Conservation (phyloP, 352 stramenopile species). For the Aphanomyces cochlioides region DNA sequence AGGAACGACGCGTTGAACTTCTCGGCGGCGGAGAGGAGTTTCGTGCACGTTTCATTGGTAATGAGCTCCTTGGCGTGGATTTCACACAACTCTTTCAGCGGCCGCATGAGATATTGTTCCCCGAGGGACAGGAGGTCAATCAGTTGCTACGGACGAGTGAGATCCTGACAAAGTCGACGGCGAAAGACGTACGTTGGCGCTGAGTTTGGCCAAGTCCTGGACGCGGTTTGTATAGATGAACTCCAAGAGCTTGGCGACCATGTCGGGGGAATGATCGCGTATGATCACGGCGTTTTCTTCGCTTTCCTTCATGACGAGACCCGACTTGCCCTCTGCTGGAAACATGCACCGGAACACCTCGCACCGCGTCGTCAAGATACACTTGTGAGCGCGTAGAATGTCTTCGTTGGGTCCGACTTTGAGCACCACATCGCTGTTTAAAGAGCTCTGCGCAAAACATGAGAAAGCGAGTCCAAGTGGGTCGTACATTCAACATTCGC, state of each 20-base stretch:
- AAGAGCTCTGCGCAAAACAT: slow-evolving; percentile 40
- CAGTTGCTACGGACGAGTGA: slow-evolving; percentile 55
- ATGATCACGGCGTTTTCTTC: slow-evolving; percentile 77
- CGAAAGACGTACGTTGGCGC: slow-evolving; percentile 52
- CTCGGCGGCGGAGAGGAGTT: slow-evolving; percentile 73
- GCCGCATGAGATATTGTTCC: slow-evolving; percentile 75
- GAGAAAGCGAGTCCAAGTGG: neutral
- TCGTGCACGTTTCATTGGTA: slow-evolving; percentile 66
- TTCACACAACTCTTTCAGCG: slow-evolving; percentile 75
- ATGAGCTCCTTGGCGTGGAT: slow-evolving; percentile 65
- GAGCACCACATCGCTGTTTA: slow-evolving; percentile 65
- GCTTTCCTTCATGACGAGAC: slow-evolving; percentile 67
- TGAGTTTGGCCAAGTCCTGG: slow-evolving; percentile 68
- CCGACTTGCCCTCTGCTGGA: slow-evolving; percentile 45
- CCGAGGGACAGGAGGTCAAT: slow-evolving; percentile 76
- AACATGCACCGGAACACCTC: slow-evolving; percentile 91
- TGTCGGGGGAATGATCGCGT: slow-evolving; percentile 69
- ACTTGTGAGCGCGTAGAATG: slow-evolving; percentile 56
- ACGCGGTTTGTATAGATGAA: slow-evolving; percentile 91
- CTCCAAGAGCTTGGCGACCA: slow-evolving; percentile 89
- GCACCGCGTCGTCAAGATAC: slow-evolving; percentile 78
- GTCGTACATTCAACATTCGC: slow-evolving; percentile 54
- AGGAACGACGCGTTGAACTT: slow-evolving; percentile 81
- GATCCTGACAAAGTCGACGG: neutral
- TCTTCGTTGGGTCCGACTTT: slow-evolving; percentile 64